Evolutionary conservation across 306 rosid genomes (phyloP).

Genomic region (Vicia sativa): DNA sequence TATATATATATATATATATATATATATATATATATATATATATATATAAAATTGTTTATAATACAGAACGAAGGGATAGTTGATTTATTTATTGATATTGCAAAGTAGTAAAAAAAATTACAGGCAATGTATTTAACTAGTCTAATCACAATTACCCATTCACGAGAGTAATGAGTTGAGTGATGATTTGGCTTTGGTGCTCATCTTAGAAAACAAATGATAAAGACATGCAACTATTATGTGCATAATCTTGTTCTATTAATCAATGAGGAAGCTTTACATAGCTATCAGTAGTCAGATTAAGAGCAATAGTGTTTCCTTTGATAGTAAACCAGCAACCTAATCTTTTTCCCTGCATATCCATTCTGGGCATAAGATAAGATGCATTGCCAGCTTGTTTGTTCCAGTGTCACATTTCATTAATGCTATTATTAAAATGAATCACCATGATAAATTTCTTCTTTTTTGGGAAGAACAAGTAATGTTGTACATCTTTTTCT

Average conservation of each 20-base stretch:
- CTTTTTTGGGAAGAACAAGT: not conserved
- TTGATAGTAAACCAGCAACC: slow-evolving; percentile 12
- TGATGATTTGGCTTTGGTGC: not conserved
- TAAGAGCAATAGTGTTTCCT: slow-evolving; percentile 21
- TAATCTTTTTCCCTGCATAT: slow-evolving; percentile 10
- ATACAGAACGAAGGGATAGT: no score
- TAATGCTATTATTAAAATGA: not conserved
- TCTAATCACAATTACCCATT: slow-evolving; percentile 9
- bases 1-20: no score
- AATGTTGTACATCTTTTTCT: not conserved
- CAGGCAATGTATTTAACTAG: slow-evolving; percentile 30
- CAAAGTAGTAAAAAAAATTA: not conserved
- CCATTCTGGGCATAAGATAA: slow-evolving; percentile 13
- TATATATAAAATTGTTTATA: no score
- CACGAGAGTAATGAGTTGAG: slow-evolving; percentile 29
- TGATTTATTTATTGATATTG: not conserved
- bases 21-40: no score
- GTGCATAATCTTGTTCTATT: not conserved
- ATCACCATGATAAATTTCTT: not conserved
- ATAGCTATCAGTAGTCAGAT: slow-evolving; percentile 22
- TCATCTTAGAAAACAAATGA: slow-evolving; percentile 16
- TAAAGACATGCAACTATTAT: slow-evolving; percentile 38
- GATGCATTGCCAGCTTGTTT: not conserved
- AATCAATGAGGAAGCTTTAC: slow-evolving; percentile 10
- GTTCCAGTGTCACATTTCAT: slow-evolving; percentile 3